Conservation (phyloP, 176 grass and related monocot genomes). For the Hordeum marinum region DNA sequence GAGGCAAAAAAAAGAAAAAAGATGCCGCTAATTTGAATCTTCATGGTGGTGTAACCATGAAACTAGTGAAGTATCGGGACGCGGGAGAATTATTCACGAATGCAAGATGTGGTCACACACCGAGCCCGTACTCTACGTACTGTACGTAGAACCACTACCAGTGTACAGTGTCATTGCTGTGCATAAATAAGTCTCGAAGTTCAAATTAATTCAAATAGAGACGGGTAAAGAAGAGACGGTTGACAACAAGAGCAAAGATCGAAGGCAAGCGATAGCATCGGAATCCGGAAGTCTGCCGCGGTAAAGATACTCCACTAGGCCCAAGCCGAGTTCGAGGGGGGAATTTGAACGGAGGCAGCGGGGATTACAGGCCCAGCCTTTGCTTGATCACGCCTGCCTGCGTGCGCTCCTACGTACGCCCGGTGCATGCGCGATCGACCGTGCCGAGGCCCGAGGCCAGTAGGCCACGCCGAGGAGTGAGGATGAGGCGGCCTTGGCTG, state of each 20-base stretch:
- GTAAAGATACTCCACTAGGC: constrained; percentile 8
- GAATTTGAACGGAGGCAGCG: constrained; percentile 7
- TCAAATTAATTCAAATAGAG: constrained; percentile 5
- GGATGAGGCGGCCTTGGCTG: too few species aligned
- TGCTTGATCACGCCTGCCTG: neutral
- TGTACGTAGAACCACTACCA: neutral
- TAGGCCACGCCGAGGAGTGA: constrained; percentile 12
- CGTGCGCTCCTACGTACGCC: neutral
- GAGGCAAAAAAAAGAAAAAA: too few species aligned
- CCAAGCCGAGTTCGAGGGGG: neutral
- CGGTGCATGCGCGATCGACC: neutral
- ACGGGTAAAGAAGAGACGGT: neutral
- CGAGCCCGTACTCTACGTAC: neutral
- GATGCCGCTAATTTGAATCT: neutral
- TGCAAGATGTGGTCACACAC: neutral
- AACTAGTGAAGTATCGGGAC: neutral
- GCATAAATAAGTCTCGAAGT: constrained; percentile 3
- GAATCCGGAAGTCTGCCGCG: neutral
- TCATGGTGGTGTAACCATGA: neutral
- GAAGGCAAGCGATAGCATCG: constrained; percentile 1
- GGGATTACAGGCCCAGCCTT: neutral
- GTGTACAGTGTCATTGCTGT: neutral
- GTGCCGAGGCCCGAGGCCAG: neutral
- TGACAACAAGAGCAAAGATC: neutral
- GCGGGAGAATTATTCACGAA: neutral